These are phyloP conservation scores for Pseudognaphalium luteoalbum DNA, from an alignment of 129 eudicot species.

Conservation along the genomic window DNA sequence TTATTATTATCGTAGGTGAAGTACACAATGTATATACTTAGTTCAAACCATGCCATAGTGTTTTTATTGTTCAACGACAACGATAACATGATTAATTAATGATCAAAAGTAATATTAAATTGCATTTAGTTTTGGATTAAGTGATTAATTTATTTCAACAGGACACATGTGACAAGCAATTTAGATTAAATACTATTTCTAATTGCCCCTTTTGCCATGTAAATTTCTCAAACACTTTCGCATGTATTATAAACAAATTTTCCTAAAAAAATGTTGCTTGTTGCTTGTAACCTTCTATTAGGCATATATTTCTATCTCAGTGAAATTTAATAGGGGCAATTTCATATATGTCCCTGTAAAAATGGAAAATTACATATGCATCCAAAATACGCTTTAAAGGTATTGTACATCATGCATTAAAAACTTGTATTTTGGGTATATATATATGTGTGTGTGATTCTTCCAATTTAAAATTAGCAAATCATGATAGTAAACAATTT, in stretches of 20 bases:
- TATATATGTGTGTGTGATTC: too few species aligned
- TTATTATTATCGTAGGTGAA: neutral
- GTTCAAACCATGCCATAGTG: constrained; percentile 11
- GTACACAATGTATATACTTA: neutral
- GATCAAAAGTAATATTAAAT: neutral
- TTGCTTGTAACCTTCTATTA: constrained; percentile 15
- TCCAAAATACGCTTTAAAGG: too few species aligned
- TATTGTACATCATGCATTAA: too few species aligned
- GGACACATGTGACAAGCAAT: constrained; percentile 20
- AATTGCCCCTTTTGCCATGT: constrained; percentile 14
- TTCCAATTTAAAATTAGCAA: too few species aligned
- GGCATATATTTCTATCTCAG: neutral
- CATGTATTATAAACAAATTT: neutral
- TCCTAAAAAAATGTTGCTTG: neutral
- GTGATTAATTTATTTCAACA: constrained; percentile 12
- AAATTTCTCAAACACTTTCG: neutral
- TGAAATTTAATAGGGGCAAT: too few species aligned
- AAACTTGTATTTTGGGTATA: too few species aligned
- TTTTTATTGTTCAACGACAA: constrained; percentile 25
- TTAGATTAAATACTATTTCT: constrained; percentile 4
- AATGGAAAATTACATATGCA: too few species aligned
- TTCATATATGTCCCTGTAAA: too few species aligned
- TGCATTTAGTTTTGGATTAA: neutral
- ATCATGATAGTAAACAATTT: too few species aligned
- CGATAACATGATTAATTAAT: neutral